Conservation (phyloP, 495 filamentous ascomycete species). For the Echria macrotheca region DNA sequence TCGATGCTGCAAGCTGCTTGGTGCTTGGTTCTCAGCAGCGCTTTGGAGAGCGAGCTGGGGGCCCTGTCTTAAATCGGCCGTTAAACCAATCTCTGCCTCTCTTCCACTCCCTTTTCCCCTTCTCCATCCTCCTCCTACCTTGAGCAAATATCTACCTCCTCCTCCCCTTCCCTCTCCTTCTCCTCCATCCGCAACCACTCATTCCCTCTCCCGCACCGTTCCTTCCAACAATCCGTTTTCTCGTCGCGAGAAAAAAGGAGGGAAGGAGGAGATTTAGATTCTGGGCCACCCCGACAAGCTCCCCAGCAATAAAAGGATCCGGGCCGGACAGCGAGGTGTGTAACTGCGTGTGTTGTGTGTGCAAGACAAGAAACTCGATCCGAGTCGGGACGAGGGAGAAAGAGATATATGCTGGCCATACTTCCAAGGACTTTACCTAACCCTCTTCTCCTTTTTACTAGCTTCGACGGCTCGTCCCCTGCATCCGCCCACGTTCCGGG, state of each 20-base stretch:
- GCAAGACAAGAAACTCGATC: slow-evolving; percentile 2
- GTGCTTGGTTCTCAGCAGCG: slow-evolving; percentile 23
- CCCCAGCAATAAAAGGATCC: slow-evolving; percentile 27
- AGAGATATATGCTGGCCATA: slow-evolving; percentile 14
- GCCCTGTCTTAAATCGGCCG: slow-evolving; percentile 48
- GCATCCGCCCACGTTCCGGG: slow-evolving; percentile 15
- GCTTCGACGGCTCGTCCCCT: slow-evolving; percentile 14
- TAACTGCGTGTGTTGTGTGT: slow-evolving; percentile 1
- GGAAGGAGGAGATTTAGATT: slow-evolving; percentile 38
- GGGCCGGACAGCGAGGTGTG: slow-evolving; percentile 20
- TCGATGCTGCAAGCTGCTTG: slow-evolving; percentile 29
- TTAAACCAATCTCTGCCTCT: slow-evolving; percentile 43
- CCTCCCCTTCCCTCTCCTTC: slow-evolving; percentile 44
- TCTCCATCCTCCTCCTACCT: slow-evolving; percentile 52
- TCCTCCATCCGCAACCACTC: slow-evolving; percentile 54
- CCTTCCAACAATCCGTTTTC: slow-evolving; percentile 39
- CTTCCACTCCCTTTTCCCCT: slow-evolving; percentile 51
- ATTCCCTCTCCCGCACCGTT: slow-evolving; percentile 41
- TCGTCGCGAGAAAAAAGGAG: slow-evolving; percentile 32
- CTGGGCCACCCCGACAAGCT: slow-evolving; percentile 27
- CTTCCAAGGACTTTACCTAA: slow-evolving; percentile 7
- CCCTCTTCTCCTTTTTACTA: slow-evolving; percentile 8
- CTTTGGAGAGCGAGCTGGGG: slow-evolving; percentile 26
- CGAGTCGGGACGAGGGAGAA: slow-evolving; percentile 4
- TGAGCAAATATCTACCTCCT: slow-evolving; percentile 51